Evolutionary conservation across 805 yeast species (phyloP), one percentile per base, ranked within the genome.

Genomic region (Nakazawaea wyomingensis): DNA sequence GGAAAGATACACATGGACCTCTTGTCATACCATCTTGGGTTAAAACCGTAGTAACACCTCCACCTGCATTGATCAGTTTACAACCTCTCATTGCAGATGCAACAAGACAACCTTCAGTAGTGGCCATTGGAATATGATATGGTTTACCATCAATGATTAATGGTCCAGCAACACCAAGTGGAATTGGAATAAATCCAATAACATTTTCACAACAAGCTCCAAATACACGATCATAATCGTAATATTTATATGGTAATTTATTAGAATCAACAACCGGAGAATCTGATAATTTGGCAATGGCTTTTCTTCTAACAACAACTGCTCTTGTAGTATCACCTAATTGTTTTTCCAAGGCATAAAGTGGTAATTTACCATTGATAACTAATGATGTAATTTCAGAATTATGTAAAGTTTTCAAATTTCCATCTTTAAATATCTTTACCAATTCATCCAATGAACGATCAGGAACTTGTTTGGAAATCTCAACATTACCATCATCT

Each of bases 141-240:
- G 95, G 80, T 51, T 74, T 79, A 40, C 91, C 95, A 62, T 93
- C 98, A 55, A 93, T 86, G 43, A 87, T 72, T 61, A 93, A 66
- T 8, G 99, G 99, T 42, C 99, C 99, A 21, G 97, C 97, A 59
- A 93, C 82, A 62, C 99, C 99, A 44, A 93, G 88, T 5, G 99
- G 99, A 34, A 93, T 62, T 21, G 99, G 99, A 81, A 91, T 78
- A 60, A 73, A 93, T 24, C 99, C 99, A 62, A 93, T 85, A 46
- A 93, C 99, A 58, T 93, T 93, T 64, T 93, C 99, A 71, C 99
- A 93, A 69, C 99, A 93, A 8, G 99, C 97, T 48, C 99, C 99
- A 57, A 90, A 83, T 5, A 93, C 99, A 52, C 98, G 82, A 60
- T 89, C 95, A 61, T 89, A 93, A 61, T 93, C 96, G 59, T 91